Conservation (phyloP, 768 basidiomycete genomes). For the Glaciozyma martinii region DNA sequence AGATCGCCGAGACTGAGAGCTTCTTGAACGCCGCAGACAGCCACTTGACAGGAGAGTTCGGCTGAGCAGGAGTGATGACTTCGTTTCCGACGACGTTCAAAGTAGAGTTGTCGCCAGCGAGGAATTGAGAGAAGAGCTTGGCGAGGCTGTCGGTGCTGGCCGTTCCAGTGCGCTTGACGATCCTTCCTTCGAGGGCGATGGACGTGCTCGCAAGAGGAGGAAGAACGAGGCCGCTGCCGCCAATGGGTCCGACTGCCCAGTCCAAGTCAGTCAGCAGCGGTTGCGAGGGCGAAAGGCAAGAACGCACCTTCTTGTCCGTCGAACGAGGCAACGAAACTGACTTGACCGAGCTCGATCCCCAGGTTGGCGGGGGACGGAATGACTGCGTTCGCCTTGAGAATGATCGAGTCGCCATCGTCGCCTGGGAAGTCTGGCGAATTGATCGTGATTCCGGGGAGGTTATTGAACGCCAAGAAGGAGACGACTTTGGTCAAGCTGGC, state of each 20-base stretch:
- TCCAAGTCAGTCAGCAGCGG: not conserved
- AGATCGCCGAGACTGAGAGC: slow-evolving; percentile 51
- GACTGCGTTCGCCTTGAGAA: slow-evolving; percentile 27
- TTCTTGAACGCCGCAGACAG: slow-evolving; percentile 62
- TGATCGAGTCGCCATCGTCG: slow-evolving; percentile 11
- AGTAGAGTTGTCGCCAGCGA: slow-evolving; percentile 56
- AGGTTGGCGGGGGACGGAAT: slow-evolving; percentile 45
- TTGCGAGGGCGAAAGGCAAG: not conserved
- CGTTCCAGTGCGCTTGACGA: slow-evolving; percentile 12
- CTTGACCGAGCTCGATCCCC: slow-evolving; percentile 57
- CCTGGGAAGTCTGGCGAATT: slow-evolving; percentile 58
- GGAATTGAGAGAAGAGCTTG: slow-evolving; percentile 54
- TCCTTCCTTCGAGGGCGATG: slow-evolving; percentile 46
- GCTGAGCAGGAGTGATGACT: slow-evolving; percentile 51
- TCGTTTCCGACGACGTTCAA: slow-evolving; percentile 53
- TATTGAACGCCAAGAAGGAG: slow-evolving; percentile 46
- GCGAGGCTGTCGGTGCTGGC: slow-evolving; percentile 48
- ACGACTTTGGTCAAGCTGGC: slow-evolving; percentile 52
- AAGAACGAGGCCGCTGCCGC: slow-evolving; percentile 49
- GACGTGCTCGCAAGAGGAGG: slow-evolving; percentile 46
- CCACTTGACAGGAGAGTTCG: slow-evolving; percentile 47
- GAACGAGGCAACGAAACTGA: slow-evolving; percentile 58
- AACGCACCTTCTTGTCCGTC: slow-evolving; percentile 37
- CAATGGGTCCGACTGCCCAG: slow-evolving; percentile 54
- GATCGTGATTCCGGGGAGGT: slow-evolving; percentile 16